Base-by-base conservation (phyloP, 2,329 filamentous ascomycete species). In the Exophiala xenobiotica region DNA sequence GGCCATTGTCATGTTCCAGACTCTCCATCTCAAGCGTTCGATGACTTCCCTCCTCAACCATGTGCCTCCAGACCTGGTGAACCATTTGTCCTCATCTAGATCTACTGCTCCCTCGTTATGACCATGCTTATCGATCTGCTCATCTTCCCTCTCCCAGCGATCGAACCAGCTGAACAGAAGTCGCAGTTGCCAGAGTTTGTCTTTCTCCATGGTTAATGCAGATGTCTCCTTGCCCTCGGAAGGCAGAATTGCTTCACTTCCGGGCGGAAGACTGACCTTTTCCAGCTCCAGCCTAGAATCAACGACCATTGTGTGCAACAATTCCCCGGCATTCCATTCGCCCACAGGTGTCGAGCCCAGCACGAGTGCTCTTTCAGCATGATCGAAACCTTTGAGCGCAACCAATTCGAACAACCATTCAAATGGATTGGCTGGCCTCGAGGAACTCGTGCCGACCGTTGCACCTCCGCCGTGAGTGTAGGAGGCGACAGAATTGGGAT, bases 331-430 rank as follows among this genome's bases (percentile, higher is more conserved):
- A 4, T 44, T 50, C 22, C 48, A 39, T 4, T 51, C 41, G 6
- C 48, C 74, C 78, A 22, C 77, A 72, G 3, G 63, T 12, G 60
- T 56, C 8, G 62, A 64, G 61, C 75, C 67, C 73, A 90, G 72
- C 2, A 88, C 76, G 19, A 83, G 72, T 0, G 78, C 78, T 48
- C 81, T 79, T 62, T 95, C 90, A 0, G 85, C 82, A 45, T 86
- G 66, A 73, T 87, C 66, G 75, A 80, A 56, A 59, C 70, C 64
- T 61, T 67, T 52, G 73, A 87, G 64, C 51, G 78, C 58, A 0
- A 78, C 74, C 0, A 90, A 76, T 1, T 75, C 70, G 65, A 95
- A 89, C 1, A 96, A 65, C 86, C 88, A 92, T 55, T 86, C 82
- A 63, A 92, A 80, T 0, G 87, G 68, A 31, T 74, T 69, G 62